Base-by-base conservation (phyloP, 2,329 filamentous ascomycete genomes). In the Rutstroemia sydowiana region DNA sequence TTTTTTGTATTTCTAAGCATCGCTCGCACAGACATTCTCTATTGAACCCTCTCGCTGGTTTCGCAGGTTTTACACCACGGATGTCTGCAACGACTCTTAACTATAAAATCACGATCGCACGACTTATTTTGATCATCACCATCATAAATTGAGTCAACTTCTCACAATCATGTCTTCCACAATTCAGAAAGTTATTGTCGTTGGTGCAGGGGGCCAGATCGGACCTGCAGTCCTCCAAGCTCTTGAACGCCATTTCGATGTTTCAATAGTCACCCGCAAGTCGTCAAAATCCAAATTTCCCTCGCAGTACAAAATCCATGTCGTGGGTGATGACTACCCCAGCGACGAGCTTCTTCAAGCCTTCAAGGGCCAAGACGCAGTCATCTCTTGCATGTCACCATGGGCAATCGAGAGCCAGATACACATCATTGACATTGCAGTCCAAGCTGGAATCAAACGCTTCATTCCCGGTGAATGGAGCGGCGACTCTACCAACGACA, bases 381-480 rank as follows among this genome's bases (percentile, higher is more conserved):
- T 62, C 30, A 54, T 62, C 7, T 60, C 55, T 45, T 55, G 53
- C 1, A 45, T 61, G 9, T 44, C 41, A n/a, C 11, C 10, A 16
- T n/a, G 11, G 4, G 56, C 48, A 11, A 40, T 53, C 23, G 52
- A 48, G 11, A 37, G 14, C 63, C 67, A 37, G 67, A 54, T 43
- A 11, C n/a, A 68, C 36, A 64, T 83, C 52, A 73, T 82, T 45
- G 75, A 83, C 45, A 81, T 79, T 1, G 73, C 78, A 13, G 71
- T 77, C 37, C 72, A 73, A 23, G 79, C 79, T 1, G 76, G 78
- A 16, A 78, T 84, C 13, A 73, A 77, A 61, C 72, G 78, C 16
- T 81, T 82, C 67, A 70, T 84, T 34, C 79, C 80, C 2, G 75
- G 75, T 13, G 79, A 84, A 52, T 84, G 75, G 34, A 68, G 67